phyloP scores from a whole-genome alignment of 2,329 filamentous ascomycete species.

The Mariannaea elegans region DNA sequence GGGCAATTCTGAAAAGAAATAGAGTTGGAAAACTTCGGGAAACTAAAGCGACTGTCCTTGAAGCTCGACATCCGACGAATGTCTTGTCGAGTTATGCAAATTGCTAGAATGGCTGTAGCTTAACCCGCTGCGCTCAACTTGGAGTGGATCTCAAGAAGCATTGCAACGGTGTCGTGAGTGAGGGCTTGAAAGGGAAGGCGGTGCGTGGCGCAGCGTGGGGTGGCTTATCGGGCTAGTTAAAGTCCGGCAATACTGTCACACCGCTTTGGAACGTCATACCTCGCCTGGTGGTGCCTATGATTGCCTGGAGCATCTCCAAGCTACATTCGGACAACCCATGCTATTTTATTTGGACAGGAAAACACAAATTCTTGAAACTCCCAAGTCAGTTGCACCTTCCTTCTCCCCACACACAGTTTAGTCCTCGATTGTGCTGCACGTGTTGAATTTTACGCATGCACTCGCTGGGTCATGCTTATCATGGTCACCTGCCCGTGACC shows the following conservation, averaged over 20 bases:
- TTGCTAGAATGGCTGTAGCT: neutral
- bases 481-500: constrained; percentile 28
- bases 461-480: constrained; percentile 37
- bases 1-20: neutral
- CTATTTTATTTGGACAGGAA: neutral
- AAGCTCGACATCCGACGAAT: neutral
- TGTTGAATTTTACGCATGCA: constrained; percentile 30
- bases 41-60: neutral
- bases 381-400: neutral
- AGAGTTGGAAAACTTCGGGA: neutral
- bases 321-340: neutral
- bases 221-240: constrained; percentile 23
- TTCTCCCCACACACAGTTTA: neutral
- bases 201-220: constrained; percentile 27
- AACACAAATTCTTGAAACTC: neutral
- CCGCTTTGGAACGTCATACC: constrained; percentile 42
- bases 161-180: constrained; percentile 40
- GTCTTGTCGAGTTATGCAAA: neutral
- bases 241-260: constrained; percentile 37
- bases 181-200: constrained; percentile 35
- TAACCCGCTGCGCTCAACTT: neutral
- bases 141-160: constrained; percentile 15
- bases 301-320: constrained; percentile 12
- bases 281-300: constrained; percentile 35
- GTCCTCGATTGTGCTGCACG: neutral